Base-by-base conservation (phyloP, 2,329 filamentous ascomycete genomes). In the Aureobasidium sp. region DNA sequence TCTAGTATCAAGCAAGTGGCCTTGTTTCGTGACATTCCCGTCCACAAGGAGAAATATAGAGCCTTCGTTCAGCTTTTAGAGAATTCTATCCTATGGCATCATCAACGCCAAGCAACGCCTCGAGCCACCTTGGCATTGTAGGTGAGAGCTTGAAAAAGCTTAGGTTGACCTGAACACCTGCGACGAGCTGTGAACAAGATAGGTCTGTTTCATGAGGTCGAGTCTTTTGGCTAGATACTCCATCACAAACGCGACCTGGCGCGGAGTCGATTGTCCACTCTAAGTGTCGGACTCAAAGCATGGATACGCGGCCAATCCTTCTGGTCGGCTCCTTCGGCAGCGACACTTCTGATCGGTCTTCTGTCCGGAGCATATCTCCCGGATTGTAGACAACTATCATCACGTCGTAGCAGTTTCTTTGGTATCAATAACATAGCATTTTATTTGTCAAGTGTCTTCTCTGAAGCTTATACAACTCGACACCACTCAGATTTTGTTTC, bases 121-220 rank as follows among this genome's bases (percentile, higher is more conserved):
- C 24, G 14, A 24, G 27, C 27, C 15, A 22, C 3, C 52, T 42
- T 56, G 37, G 52, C 52, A n/a, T 11, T 22, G 52, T 27, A 27
- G 19, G 11, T 17, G 24, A 57, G n/a, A n/a, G 53, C 53, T 57
- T 57, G 53, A 57, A n/a, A 17, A 24, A 57, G 53, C 53, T 57
- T 57, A 57, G 53, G 39, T 57, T 57, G 22, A 39, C 15, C 37
- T 17, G 15, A 33, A 53, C 33, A 31, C 11, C 17, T 35, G 47
- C 17, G 47, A 6, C 29, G 24, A 31, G 45, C 19, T 27, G 22
- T 15, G 2, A 3, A 45, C 11, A 15, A 33, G 31, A 33, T 33
- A 33, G 9, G 31, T 45, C 5, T 45, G 42, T 7, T 22, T 22
- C 22, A 27, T 45, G 5, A 45, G 19, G 19, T 15, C 19, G 15